Percentiles rank a stretch among this genome's conserved stretches.
Conservation (phyloP, 2,329 filamentous ascomycete genomes). For the Ophiocordyceps australis region DNA sequence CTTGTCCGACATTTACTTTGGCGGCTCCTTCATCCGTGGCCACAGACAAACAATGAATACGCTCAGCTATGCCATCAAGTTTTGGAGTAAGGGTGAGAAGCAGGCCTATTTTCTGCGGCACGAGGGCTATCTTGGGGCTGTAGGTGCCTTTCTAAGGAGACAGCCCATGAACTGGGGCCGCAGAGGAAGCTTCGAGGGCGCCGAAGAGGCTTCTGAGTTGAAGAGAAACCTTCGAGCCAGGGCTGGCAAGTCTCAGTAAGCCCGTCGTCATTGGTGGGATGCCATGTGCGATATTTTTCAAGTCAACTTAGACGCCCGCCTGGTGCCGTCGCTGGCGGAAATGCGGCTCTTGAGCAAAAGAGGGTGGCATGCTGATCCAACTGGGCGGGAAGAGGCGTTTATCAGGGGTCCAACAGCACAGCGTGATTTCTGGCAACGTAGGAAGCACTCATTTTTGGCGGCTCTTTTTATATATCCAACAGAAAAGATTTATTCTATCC, state of each 20-base stretch:
- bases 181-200: constrained; percentile 53
- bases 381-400: too few relatives aligned
- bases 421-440: too few relatives aligned
- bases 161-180: constrained; percentile 86
- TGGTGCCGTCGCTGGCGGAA: too few relatives aligned
- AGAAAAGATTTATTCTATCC: too few relatives aligned
- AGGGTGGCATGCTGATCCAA: too few relatives aligned
- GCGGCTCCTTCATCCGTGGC: constrained; percentile 88
- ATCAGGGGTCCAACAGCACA: too few relatives aligned
- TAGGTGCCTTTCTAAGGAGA: constrained; percentile 83
- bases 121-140: constrained; percentile 86
- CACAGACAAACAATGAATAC: constrained; percentile 98
- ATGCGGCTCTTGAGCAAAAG: too few relatives aligned
- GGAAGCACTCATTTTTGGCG: too few relatives aligned
- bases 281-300: neutral
- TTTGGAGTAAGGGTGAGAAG: constrained; percentile 88
- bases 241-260: constrained; percentile 1
- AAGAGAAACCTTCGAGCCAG: constrained; percentile 6
- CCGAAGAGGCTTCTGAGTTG: constrained; percentile 13
- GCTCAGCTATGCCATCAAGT: constrained; percentile 87
- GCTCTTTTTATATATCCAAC: too few relatives aligned
- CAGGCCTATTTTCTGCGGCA: constrained; percentile 93
- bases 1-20: constrained; percentile 89
- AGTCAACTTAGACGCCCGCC: too few relatives aligned
- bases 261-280: neutral